Percentiles rank a stretch among this genome's conserved stretches.
Conservation (phyloP, 768 basidiomycete genomes). For the Cystofilobasidium bisporidii region DNA sequence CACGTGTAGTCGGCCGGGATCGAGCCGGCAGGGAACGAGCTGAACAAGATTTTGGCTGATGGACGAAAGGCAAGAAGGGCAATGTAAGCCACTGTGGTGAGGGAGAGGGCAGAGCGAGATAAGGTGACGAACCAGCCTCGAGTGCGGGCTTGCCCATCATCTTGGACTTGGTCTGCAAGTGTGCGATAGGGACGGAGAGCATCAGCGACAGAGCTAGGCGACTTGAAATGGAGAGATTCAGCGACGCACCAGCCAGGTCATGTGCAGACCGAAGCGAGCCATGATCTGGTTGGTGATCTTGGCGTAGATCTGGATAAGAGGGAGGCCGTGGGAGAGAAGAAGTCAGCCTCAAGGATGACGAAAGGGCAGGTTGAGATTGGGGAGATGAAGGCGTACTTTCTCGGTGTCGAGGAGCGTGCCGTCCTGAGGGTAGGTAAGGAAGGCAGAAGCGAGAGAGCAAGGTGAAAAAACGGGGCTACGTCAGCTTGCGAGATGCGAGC, state of each 20-base stretch:
- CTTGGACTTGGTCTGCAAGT: slow-evolving; percentile 44
- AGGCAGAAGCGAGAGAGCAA: no score
- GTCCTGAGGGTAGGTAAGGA: slow-evolving; percentile 11
- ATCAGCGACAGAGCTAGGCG: background rate
- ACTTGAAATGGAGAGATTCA: background rate
- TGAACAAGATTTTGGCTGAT: slow-evolving; percentile 48
- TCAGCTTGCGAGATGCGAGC: no score
- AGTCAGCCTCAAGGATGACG: no score
- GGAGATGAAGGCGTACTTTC: no score
- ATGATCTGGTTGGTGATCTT: slow-evolving; percentile 56
- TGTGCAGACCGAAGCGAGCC: slow-evolving; percentile 57
- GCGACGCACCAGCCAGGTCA: slow-evolving; percentile 58
- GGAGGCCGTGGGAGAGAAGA: no score
- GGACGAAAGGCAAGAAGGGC: no score
- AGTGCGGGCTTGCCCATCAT: slow-evolving; percentile 62
- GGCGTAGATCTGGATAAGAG: no score
- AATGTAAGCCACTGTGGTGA: no score
- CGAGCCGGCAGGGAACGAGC: slow-evolving; percentile 64
- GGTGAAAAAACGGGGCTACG: no score
- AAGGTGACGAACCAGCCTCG: no score
- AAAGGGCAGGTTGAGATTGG: no score
- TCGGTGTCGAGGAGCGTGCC: slow-evolving; percentile 23
- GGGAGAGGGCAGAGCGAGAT: no score
- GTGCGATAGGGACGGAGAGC: background rate
- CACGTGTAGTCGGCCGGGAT: slow-evolving; percentile 43